These are phyloP conservation scores for Microdochium nivale DNA, from an alignment of 2,329 filamentous ascomycete genomes.

Conservation along the genomic window DNA sequence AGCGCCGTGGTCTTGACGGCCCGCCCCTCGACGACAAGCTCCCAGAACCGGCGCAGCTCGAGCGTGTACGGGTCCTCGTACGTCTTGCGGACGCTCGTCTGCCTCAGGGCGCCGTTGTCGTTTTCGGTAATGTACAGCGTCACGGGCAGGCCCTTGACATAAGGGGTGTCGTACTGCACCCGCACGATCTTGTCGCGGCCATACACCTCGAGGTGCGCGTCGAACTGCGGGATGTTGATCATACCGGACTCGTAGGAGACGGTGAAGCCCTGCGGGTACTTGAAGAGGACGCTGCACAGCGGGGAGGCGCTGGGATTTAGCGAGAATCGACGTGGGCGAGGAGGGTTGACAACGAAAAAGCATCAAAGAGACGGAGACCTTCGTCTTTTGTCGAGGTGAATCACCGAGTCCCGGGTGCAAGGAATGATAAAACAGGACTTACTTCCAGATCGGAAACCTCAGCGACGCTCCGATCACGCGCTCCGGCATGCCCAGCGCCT, in stretches of 20 bases:
- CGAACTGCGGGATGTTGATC: constrained; percentile 36
- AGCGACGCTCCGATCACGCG: constrained; percentile 28
- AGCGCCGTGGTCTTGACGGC: constrained; percentile 13
- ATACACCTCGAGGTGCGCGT: constrained; percentile 35
- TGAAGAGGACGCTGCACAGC: not conserved
- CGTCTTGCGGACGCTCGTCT: constrained; percentile 12
- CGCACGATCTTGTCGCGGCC: constrained; percentile 35
- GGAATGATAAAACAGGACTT: not conserved
- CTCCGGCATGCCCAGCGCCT: constrained; percentile 40
- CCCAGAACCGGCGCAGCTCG: constrained; percentile 13
- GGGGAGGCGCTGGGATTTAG: not conserved
- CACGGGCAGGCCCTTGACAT: constrained; percentile 34
- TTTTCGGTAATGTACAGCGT: constrained; percentile 28
- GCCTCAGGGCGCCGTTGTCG: constrained; percentile 16
- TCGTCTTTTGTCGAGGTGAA: too few relatives aligned
- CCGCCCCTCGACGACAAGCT: constrained; percentile 10
- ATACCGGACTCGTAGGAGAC: constrained; percentile 43
- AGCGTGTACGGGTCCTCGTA: constrained; percentile 18
- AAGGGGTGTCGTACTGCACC: constrained; percentile 40
- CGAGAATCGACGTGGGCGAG: too few relatives aligned
- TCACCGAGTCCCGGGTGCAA: too few relatives aligned
- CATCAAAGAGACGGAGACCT: too few relatives aligned
- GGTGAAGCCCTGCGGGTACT: constrained; percentile 19
- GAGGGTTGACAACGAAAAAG: too few relatives aligned
- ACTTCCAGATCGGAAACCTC: not conserved